Conservation (phyloP, 192 early-diverging fungal species). For the Backusella westeae region DNA sequence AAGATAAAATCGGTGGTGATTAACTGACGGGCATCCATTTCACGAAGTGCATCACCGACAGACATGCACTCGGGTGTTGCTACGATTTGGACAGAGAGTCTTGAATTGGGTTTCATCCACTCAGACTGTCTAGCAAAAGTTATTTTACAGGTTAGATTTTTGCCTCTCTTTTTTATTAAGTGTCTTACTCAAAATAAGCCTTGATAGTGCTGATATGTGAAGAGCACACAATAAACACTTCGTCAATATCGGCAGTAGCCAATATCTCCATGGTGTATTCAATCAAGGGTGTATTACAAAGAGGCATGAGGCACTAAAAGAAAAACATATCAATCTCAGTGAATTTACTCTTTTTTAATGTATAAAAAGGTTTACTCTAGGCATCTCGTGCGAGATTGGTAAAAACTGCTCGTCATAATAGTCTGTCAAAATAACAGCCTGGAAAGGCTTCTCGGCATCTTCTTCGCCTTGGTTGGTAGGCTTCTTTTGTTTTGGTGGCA, state of each 20-base stretch:
- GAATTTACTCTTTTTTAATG: neutral
- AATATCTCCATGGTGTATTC: constrained; percentile 96
- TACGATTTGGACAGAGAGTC: constrained; percentile 71
- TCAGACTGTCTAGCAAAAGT: constrained; percentile 50
- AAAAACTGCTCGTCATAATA: constrained; percentile 83
- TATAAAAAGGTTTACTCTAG: constrained; percentile 56
- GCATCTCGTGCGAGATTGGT: constrained; percentile 81
- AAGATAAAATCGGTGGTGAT: constrained; percentile 91
- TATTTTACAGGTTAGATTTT: neutral
- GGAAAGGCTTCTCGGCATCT: constrained; percentile 66
- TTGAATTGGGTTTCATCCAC: constrained; percentile 65
- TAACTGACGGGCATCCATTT: constrained; percentile 78
- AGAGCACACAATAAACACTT: constrained; percentile 84
- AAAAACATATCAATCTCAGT: neutral
- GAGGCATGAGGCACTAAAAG: constrained; percentile 80
- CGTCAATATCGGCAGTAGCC: constrained; percentile 80
- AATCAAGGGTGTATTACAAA: constrained; percentile 95
- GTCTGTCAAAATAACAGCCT: constrained; percentile 93
- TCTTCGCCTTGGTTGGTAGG: constrained; percentile 25
- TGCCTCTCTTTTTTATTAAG: neutral
- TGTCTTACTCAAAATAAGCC: constrained; percentile 74
- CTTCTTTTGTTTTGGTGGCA: constrained; percentile 31
- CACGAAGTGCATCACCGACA: constrained; percentile 90
- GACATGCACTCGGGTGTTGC: constrained; percentile 71
- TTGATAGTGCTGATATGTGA: constrained; percentile 82